Evolutionary conservation across 805 yeast species (phyloP).

Genomic region (Kuraishia hungarica): DNA sequence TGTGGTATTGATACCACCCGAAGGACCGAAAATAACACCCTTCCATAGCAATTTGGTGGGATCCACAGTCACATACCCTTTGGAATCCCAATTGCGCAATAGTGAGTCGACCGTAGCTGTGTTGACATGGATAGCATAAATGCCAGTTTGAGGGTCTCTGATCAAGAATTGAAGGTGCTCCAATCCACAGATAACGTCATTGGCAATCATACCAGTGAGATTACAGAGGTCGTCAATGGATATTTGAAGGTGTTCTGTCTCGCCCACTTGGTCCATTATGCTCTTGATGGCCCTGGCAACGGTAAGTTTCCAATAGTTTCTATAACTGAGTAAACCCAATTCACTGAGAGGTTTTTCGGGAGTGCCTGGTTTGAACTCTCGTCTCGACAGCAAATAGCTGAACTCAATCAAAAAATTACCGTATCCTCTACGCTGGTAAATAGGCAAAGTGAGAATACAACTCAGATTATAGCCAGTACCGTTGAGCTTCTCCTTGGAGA

Average conservation of each 20-base stretch:
- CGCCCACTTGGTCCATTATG: neutral
- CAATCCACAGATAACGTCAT: slow-evolving; percentile 81
- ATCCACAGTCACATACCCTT: slow-evolving; percentile 42
- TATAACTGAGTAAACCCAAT: slow-evolving; percentile 75
- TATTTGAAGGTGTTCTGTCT: slow-evolving; percentile 11
- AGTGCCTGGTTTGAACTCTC: slow-evolving; percentile 76
- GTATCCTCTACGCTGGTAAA: slow-evolving; percentile 79
- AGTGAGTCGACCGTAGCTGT: slow-evolving; percentile 34
- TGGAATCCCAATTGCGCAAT: slow-evolving; percentile 13
- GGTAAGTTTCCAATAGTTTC: slow-evolving; percentile 77
- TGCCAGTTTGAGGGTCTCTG: slow-evolving; percentile 31
- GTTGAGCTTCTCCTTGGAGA: slow-evolving; percentile 78
- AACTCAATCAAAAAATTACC: slow-evolving; percentile 86
- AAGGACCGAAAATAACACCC: slow-evolving; percentile 76
- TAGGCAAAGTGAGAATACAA: slow-evolving; percentile 86
- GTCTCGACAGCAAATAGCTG: slow-evolving; percentile 69
- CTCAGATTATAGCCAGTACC: slow-evolving; percentile 76
- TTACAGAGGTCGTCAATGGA: slow-evolving; percentile 58
- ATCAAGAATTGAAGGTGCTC: slow-evolving; percentile 66
- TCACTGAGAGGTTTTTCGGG: slow-evolving; percentile 94
- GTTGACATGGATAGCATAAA: slow-evolving; percentile 41
- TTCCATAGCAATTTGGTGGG: slow-evolving; percentile 53
- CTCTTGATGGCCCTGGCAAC: slow-evolving; percentile 39
- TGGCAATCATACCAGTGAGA: slow-evolving; percentile 76
- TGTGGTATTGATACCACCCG: slow-evolving; percentile 73